Percentiles rank a stretch among this genome's conserved stretches.
These are phyloP conservation scores for Chrysoporthe austroafricana DNA, from an alignment of 2,329 filamentous ascomycete species.

Conservation along the genomic window DNA sequence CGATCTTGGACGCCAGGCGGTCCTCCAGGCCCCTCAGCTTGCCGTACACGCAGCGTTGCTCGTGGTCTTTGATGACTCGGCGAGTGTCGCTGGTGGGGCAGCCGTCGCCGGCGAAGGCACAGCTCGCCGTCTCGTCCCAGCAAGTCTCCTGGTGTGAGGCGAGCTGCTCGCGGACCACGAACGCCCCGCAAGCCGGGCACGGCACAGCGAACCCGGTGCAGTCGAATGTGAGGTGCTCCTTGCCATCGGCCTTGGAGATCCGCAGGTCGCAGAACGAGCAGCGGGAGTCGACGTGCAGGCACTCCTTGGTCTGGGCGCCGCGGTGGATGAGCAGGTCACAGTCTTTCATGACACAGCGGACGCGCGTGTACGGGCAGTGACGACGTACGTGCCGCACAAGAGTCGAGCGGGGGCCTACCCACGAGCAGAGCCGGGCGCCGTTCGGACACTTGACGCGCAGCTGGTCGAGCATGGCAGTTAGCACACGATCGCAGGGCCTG, in stretches of 20 bases:
- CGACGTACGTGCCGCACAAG: constrained; percentile 60
- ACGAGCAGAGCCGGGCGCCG: constrained; percentile 51
- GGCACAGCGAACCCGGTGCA: constrained; percentile 46
- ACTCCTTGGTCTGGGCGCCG: constrained; percentile 7
- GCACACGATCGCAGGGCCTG: constrained; percentile 46
- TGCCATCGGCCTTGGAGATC: constrained; percentile 36
- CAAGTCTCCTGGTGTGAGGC: constrained; percentile 53
- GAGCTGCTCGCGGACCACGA: constrained; percentile 35
- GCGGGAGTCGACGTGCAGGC: constrained; percentile 47
- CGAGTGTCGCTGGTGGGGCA: constrained; percentile 12
- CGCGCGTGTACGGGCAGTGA: constrained; percentile 59
- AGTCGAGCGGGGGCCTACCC: constrained; percentile 55
- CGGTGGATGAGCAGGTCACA: constrained; percentile 19
- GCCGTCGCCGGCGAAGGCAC: constrained; percentile 42
- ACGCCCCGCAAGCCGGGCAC: constrained; percentile 42
- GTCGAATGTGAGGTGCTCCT: constrained; percentile 52
- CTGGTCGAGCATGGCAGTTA: constrained; percentile 64
- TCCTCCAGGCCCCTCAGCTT: constrained; percentile 13
- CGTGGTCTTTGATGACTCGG: constrained; percentile 48
- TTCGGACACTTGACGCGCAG: constrained; percentile 64
- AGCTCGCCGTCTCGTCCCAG: constrained; percentile 45
- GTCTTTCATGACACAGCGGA: constrained; percentile 52
- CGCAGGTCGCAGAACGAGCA: constrained; percentile 54
- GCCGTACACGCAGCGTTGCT: constrained; percentile 33
- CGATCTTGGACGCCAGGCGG: neutral